Percentiles rank a stretch among this genome's conserved stretches.
These are phyloP conservation scores for Cryptosporidium sp. DNA, from an alignment of 169 alveolate genomes.

Conservation along the genomic window DNA sequence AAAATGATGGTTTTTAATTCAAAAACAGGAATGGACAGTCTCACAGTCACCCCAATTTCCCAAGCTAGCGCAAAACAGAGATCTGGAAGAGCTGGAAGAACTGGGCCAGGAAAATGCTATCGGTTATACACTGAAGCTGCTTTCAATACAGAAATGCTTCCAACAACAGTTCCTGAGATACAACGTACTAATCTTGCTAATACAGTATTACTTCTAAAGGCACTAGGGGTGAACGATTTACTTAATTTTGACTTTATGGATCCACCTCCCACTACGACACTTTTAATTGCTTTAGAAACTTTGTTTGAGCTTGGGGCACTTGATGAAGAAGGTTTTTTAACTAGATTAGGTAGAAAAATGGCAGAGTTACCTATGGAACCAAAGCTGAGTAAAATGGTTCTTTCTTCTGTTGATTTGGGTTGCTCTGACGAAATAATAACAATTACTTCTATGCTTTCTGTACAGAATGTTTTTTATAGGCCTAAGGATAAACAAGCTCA, in stretches of 20 bases:
- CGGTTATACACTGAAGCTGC: slow-evolving; percentile 99
- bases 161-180: slow-evolving; percentile 99
- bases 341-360: slow-evolving; percentile 99
- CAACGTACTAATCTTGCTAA: slow-evolving; percentile 98
- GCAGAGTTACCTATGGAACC: slow-evolving; percentile 99
- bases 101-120: slow-evolving; percentile 99
- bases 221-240: slow-evolving; percentile 99
- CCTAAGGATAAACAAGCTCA: slow-evolving; percentile 96
- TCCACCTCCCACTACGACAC: slow-evolving; percentile 96
- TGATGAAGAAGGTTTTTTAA: slow-evolving; percentile 99
- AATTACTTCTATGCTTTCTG: slow-evolving; percentile 97
- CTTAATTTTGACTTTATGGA: slow-evolving; percentile 99
- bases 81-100: slow-evolving; percentile 99
- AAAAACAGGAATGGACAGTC: slow-evolving; percentile 98
- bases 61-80: slow-evolving; percentile 99
- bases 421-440: slow-evolving; percentile 98
- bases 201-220: slow-evolving; percentile 97
- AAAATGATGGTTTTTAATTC: slow-evolving; percentile 96
- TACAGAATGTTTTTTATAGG: slow-evolving; percentile 96
- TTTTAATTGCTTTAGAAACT: slow-evolving; percentile 97
- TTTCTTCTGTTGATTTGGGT: slow-evolving; percentile 97
- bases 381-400: slow-evolving; percentile 94
- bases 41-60: slow-evolving; percentile 97
- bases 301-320: slow-evolving; percentile 98
- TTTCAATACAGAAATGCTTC: slow-evolving; percentile 98